Evolutionary conservation across 371 early-diverging fungal genomes (phyloP), one percentile per base, ranked within the genome.

Genomic region (Mortierella sp.): DNA sequence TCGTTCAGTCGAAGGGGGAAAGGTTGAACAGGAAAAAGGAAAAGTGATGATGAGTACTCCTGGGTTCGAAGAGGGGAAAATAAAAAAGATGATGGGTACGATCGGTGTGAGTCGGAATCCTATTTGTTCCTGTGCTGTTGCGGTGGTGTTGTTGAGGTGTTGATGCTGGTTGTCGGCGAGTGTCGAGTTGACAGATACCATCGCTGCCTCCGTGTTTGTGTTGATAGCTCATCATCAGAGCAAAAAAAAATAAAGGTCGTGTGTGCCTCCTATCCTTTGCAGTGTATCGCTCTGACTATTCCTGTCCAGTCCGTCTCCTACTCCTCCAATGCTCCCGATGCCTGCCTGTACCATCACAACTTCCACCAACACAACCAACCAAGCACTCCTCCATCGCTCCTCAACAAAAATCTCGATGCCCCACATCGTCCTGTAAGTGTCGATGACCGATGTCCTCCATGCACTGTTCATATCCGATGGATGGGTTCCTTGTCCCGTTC

Each of bases 21-120:
- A 52, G 11, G 26, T n/a, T 10, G 24, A 50, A 11, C 10, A 4
- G 50, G 50, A 4, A 50, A 53, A 29, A 11, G 24, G 24, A 53
- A 53, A 13, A 53, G 55, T 29, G 55, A 53, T 53, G 55, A 53
- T 53, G 55, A 53, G 55, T 53, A 29, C 29, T 53, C 55, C 55
- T 53, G 3, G 55, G 26, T 52, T 29, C 22, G 5, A 68, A 61
- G n/a, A n/a, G n/a, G n/a, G 22, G 22, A 44, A 47, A 22, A 29
- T 29, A 53, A 7, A 5, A 53, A 6, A 53, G 16, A 29, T 16
- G 55, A 29, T 53, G 55, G n/a, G 4, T 26, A 4, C 52, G 52
- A 52, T 52, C 11, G 1, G 52, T 24, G 24, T 53, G 24, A n/a
- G 13, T 11, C 9, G 0, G 26, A 26, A 53, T 53, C 53, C 53